phyloP scores from a whole-genome alignment of 805 yeast species.

The Yarrowia hollandica region DNA sequence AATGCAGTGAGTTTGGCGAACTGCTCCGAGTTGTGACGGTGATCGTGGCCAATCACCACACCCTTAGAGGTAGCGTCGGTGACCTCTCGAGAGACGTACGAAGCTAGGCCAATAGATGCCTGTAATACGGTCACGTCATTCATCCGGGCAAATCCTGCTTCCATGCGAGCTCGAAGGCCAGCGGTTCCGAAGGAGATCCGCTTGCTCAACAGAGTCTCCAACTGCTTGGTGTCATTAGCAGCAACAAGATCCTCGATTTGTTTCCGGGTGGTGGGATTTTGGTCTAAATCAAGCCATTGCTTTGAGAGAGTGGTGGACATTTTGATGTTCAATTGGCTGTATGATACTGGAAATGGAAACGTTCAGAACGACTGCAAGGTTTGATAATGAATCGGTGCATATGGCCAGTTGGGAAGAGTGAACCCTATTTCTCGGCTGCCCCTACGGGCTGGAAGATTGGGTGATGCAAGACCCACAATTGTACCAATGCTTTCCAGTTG shows the following conservation, averaged over 20 bases:
- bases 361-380: background rate
- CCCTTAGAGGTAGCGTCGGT: slow-evolving; percentile 42
- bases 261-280: slow-evolving; percentile 46
- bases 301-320: slow-evolving; percentile 5
- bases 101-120: slow-evolving; percentile 58
- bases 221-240: slow-evolving; percentile 44
- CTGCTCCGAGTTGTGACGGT: slow-evolving; percentile 72
- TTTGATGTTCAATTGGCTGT: background rate
- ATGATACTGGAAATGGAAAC: slow-evolving; percentile 5
- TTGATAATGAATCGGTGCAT: slow-evolving; percentile 14
- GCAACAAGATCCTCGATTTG: slow-evolving; percentile 54
- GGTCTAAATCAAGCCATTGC: slow-evolving; percentile 38
- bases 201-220: slow-evolving; percentile 50
- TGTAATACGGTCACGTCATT: slow-evolving; percentile 86
- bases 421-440: background rate
- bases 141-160: slow-evolving; percentile 86
- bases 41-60: slow-evolving; percentile 89
- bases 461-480: no score
- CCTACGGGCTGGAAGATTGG: background rate
- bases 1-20: slow-evolving; percentile 80
- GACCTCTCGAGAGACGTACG: slow-evolving; percentile 39
- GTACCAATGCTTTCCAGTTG: no score
- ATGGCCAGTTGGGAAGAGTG: background rate
- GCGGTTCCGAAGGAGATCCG: slow-evolving; percentile 90
- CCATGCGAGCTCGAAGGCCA: slow-evolving; percentile 85